Evolutionary conservation across 306 rosid genomes (phyloP).

Genomic region (Rosa lucieae): DNA sequence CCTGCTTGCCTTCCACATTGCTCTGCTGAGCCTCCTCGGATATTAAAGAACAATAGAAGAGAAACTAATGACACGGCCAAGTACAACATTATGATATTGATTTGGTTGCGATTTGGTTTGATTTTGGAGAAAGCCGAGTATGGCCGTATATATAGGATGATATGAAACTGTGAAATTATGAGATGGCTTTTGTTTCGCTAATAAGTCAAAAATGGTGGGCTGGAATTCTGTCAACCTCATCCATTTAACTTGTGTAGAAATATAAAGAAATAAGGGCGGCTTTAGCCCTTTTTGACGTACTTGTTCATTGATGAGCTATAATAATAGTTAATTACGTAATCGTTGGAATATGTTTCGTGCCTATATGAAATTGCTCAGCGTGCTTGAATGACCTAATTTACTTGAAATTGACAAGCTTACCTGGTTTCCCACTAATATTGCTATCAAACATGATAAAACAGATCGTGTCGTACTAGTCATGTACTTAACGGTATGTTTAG

Average conservation of each 20-base stretch:
- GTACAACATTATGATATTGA: background rate
- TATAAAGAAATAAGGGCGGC: background rate
- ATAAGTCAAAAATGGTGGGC: background rate
- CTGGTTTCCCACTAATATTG: no score
- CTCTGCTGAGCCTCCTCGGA: slow-evolving; percentile 19
- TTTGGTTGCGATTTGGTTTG: background rate
- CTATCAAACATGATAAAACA: no score
- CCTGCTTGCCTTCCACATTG: slow-evolving; percentile 37
- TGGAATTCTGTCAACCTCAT: background rate
- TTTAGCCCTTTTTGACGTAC: background rate
- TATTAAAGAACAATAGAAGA: background rate
- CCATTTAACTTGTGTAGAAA: no score
- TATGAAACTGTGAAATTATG: background rate
- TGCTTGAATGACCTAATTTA: no score
- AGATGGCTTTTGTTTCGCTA: background rate
- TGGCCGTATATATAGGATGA: slow-evolving; percentile 7
- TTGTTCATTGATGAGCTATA: background rate
- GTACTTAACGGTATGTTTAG: no score
- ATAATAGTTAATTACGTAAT: no score
- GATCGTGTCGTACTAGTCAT: no score
- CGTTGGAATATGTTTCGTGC: no score
- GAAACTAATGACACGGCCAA: slow-evolving; percentile 5
- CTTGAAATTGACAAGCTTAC: no score
- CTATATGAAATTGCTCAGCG: no score
- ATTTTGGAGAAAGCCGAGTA: background rate